Conservation (phyloP, 2,329 filamentous ascomycete genomes). For the Alternaria angustiovoidea region DNA sequence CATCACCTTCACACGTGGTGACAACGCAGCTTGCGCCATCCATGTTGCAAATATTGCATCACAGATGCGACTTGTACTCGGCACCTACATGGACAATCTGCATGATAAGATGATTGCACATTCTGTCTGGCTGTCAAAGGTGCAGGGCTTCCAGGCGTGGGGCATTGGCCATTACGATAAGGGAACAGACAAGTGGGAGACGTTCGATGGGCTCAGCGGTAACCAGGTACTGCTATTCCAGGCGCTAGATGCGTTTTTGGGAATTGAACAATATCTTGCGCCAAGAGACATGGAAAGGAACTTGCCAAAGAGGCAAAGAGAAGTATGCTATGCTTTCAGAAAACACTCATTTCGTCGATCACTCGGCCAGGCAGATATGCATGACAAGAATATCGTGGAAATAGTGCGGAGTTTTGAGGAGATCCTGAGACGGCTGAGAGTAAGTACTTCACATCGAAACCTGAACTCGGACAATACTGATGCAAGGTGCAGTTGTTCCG, state of each 20-base stretch:
- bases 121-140: constrained; percentile 7
- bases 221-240: constrained; percentile 9
- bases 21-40: neutral
- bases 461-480: neutral
- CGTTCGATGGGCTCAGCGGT: constrained; percentile 7
- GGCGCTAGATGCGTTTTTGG: constrained; percentile 13
- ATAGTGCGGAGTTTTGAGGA: no score
- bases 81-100: constrained; percentile 7
- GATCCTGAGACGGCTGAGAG: no score
- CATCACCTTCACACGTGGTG: no score
- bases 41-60: constrained; percentile 5
- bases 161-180: neutral
- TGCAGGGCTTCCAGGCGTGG: constrained; percentile 13
- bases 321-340: constrained; percentile 1
- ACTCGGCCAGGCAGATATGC: neutral
- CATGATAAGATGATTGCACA: constrained; percentile 7
- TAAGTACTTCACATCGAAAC: neutral
- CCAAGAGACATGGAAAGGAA: constrained; percentile 3
- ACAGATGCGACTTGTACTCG: neutral
- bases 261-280: constrained; percentile 10
- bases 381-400: no score
- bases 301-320: constrained; percentile 6
- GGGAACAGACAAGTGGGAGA: neutral
- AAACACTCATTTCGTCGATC: constrained; percentile 5
- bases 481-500: constrained; percentile 8